Evolutionary conservation across 2,329 filamentous ascomycete genomes (phyloP).

Genomic region (Akanthomyces lecanii): DNA sequence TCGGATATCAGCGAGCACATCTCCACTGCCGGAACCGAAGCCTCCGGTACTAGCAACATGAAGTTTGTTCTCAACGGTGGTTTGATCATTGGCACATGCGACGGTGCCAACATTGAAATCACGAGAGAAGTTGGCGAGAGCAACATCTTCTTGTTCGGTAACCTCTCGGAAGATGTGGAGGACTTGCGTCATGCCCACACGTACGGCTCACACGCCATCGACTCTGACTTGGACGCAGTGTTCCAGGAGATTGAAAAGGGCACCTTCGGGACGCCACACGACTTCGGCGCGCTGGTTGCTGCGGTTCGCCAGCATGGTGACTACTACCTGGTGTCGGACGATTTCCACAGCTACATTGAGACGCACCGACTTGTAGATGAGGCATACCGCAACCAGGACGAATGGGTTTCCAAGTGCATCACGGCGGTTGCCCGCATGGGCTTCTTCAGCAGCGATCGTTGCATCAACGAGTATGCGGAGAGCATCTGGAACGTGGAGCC

Average conservation of each 20-base stretch:
- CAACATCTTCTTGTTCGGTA: constrained; percentile 98
- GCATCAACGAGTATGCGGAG: constrained; percentile 96
- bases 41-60: constrained; percentile 93
- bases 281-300: constrained; percentile 78
- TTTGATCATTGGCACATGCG: constrained; percentile 94
- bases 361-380: constrained; percentile 89
- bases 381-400: constrained; percentile 85
- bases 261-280: constrained; percentile 72
- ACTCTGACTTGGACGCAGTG: constrained; percentile 72
- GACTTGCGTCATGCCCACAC: constrained; percentile 88
- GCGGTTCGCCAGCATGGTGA: constrained; percentile 91
- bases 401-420: constrained; percentile 89
- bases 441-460: constrained; percentile 92
- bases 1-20: constrained; percentile 98
- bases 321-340: constrained; percentile 95
- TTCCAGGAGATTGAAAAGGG: constrained; percentile 78
- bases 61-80: constrained; percentile 98
- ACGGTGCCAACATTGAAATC: constrained; percentile 97
- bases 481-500: constrained; percentile 97
- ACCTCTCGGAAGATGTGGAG: constrained; percentile 92
- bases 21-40: constrained; percentile 92
- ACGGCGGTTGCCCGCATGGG: constrained; percentile 88
- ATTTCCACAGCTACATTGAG: constrained; percentile 91
- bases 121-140: constrained; percentile 93
- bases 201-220: constrained; percentile 74